Conservation (phyloP, 176 grass and related monocot species). For the Aegilops bicornis region DNA sequence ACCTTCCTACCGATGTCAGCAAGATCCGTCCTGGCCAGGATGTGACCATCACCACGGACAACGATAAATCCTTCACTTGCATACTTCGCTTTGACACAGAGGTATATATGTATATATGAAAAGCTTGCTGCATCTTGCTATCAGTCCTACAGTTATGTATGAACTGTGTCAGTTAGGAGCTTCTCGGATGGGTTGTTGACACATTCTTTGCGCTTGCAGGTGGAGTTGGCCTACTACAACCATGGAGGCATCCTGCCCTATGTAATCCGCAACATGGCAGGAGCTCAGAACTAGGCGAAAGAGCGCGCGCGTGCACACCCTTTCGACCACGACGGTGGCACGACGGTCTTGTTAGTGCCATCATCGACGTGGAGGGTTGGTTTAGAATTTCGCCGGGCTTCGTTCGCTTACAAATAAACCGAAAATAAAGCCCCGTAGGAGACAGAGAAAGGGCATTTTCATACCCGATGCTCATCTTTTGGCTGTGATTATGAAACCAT, state of each 20-base stretch:
- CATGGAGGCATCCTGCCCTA: constrained; percentile 94
- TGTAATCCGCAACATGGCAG: constrained; percentile 75
- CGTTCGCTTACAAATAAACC: constrained; percentile 32
- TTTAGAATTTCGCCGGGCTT: background rate
- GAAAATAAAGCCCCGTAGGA: constrained; percentile 28
- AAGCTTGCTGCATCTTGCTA: background rate
- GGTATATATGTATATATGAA: constrained; percentile 63
- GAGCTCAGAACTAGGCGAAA: constrained; percentile 46
- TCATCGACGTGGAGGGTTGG: background rate
- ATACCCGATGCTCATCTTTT: background rate
- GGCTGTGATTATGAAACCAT: constrained; percentile 6
- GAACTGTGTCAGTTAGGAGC: background rate
- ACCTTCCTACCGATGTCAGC: constrained; percentile 60
- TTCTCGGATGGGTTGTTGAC: background rate
- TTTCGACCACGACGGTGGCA: background rate
- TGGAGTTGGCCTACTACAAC: constrained; percentile 91
- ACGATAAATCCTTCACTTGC: constrained; percentile 82
- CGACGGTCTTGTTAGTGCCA: background rate
- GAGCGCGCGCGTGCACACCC: background rate
- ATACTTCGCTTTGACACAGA: constrained; percentile 78
- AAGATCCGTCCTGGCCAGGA: constrained; percentile 94
- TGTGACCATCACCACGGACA: constrained; percentile 56
- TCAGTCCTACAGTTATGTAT: background rate
- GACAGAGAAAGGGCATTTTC: background rate
- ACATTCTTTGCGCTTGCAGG: constrained; percentile 45